phyloP scores from a whole-genome alignment of 208 protist genomes.

The Wallacemonas collosoma region DNA sequence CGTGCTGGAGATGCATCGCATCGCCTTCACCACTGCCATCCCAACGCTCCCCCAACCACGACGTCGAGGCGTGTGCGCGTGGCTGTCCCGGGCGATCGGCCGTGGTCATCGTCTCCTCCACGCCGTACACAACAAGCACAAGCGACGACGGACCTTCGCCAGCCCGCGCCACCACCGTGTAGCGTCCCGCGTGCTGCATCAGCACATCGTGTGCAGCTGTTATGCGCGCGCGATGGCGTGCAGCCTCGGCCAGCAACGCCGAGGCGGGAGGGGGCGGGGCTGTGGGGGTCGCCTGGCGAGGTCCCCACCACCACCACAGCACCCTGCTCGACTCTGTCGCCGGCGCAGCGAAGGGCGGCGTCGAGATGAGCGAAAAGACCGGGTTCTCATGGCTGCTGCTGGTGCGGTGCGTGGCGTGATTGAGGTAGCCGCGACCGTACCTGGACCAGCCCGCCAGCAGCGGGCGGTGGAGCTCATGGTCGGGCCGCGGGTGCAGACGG shows the following conservation, averaged over 20 bases:
- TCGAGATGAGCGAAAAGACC: background rate
- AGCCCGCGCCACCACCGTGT: background rate
- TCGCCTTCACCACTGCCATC: slow-evolving; percentile 7
- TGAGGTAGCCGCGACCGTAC: background rate
- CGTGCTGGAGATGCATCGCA: background rate
- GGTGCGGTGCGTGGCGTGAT: background rate
- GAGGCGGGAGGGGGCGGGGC: slow-evolving; percentile 2
- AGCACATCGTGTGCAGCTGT: slow-evolving; percentile 8
- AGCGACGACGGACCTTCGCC: slow-evolving; percentile 10
- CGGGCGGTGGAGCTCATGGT: slow-evolving; percentile 11
- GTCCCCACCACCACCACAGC: slow-evolving; percentile 14
- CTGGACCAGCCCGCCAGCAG: background rate
- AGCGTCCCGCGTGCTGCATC: slow-evolving; percentile 3
- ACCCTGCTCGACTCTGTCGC: background rate
- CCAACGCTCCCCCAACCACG: background rate
- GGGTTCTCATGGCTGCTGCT: background rate
- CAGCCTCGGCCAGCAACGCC: background rate
- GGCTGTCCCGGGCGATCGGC: background rate
- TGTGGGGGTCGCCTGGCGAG: background rate
- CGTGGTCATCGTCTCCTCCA: background rate
- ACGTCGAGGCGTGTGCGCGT: background rate
- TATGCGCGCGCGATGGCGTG: slow-evolving; percentile 1
- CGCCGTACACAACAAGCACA: background rate
- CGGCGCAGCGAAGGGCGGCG: slow-evolving; percentile 6
- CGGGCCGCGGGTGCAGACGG: slow-evolving; percentile 30